A percentile compares a stretch with the other conserved stretches of the same genome.
These are phyloP conservation scores for Trichosanthes truncata DNA, from an alignment of 306 rosid species.

Conservation along the genomic window DNA sequence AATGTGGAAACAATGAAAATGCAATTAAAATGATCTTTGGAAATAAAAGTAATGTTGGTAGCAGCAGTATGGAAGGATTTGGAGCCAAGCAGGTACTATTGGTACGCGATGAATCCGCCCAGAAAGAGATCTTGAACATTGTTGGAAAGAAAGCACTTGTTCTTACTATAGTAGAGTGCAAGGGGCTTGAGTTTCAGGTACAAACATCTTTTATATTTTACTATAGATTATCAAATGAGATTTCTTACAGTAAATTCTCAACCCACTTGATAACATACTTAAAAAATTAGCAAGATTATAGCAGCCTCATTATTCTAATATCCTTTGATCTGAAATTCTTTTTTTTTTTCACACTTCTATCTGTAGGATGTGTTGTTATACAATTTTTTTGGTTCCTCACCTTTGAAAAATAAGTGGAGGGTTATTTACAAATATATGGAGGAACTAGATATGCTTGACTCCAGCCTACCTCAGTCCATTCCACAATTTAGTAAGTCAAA, in stretches of 20 bases:
- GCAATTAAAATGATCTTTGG: constrained; percentile 65
- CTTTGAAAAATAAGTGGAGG: constrained; percentile 55
- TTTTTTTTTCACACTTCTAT: background rate
- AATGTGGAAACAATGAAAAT: constrained; percentile 37
- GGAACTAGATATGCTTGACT: constrained; percentile 44
- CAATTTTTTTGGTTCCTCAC: constrained; percentile 64
- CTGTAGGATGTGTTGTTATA: constrained; percentile 58
- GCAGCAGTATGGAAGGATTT: constrained; percentile 50
- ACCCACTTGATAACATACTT: background rate
- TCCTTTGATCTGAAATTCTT: background rate
- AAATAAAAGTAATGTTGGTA: constrained; percentile 16
- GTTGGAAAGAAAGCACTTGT: constrained; percentile 77
- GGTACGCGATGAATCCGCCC: constrained; percentile 56
- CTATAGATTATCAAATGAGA: background rate
- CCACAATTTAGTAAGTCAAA: constrained; percentile 40
- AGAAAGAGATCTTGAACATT: constrained; percentile 26
- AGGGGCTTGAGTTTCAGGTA: constrained; percentile 92
- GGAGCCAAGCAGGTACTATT: constrained; percentile 80
- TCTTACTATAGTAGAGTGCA: constrained; percentile 63
- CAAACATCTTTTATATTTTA: background rate
- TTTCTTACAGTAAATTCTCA: background rate
- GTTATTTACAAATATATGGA: constrained; percentile 54
- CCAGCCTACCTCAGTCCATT: constrained; percentile 9
- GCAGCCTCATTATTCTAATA: background rate
- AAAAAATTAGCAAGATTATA: background rate